Percentiles rank a stretch among this genome's conserved stretches.
Conservation (phyloP, 805 yeast species). For the Myxozyma monticola region DNA sequence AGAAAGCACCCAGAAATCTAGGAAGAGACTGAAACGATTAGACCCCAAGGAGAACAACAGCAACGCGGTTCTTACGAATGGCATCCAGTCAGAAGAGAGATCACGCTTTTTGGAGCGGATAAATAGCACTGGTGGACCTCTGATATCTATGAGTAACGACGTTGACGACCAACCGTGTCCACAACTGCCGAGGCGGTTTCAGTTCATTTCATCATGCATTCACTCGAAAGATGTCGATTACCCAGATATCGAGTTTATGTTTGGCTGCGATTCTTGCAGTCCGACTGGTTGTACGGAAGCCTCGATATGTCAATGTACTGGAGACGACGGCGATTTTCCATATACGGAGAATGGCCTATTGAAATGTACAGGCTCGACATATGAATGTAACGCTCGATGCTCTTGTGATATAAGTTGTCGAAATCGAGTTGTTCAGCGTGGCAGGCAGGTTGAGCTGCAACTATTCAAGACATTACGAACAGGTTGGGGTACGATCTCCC, state of each 20-base stretch:
- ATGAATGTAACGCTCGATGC: slow-evolving; percentile 20
- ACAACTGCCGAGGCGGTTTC: not conserved
- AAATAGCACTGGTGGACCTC: too few species aligned
- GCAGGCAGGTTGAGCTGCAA: slow-evolving; percentile 13
- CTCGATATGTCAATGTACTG: too few species aligned
- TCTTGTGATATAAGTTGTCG: slow-evolving; percentile 11
- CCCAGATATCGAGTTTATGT: not conserved
- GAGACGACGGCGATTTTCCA: slow-evolving; percentile 3
- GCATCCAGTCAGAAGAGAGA: too few species aligned
- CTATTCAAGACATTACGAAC: slow-evolving; percentile 19
- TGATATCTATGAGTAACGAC: too few species aligned
- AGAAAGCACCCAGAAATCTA: too few species aligned
- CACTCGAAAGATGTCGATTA: not conserved
- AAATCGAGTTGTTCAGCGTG: slow-evolving; percentile 24
- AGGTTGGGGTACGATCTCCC: slow-evolving; percentile 28
- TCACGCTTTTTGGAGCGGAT: too few species aligned
- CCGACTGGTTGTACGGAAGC: too few species aligned
- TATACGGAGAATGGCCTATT: slow-evolving; percentile 9
- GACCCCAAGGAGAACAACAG: too few species aligned
- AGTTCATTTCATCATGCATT: not conserved
- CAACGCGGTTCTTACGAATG: too few species aligned
- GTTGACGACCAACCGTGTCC: slow-evolving; percentile 11
- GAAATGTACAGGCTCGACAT: slow-evolving; percentile 8
- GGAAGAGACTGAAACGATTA: too few species aligned
- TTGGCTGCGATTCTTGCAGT: slow-evolving; percentile 6